phyloP scores from a whole-genome alignment of 306 rosid species.

The Cucumis hystrix region DNA sequence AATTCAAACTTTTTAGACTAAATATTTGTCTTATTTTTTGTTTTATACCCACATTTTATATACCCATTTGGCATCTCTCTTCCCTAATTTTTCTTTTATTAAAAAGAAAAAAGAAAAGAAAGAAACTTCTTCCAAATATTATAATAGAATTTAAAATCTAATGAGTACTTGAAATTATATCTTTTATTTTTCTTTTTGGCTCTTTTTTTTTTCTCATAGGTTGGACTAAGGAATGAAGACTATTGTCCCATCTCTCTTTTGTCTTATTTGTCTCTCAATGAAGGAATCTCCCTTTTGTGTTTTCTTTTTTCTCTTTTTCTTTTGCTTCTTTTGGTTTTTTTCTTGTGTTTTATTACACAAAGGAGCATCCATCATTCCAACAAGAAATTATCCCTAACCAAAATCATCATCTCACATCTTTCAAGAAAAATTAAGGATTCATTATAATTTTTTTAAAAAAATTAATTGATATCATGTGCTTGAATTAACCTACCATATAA shows the following conservation, averaged over 20 bases:
- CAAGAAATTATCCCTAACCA: background rate
- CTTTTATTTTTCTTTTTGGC: too few relatives aligned
- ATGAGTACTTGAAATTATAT: background rate
- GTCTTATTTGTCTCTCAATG: background rate
- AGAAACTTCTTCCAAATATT: background rate
- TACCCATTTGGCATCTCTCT: background rate
- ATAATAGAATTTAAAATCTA: background rate
- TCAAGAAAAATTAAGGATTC: background rate
- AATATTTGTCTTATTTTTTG: background rate
- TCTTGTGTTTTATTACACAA: background rate
- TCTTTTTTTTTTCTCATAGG: background rate
- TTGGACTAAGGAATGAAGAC: background rate
- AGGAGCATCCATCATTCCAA: background rate
- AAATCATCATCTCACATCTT: background rate
- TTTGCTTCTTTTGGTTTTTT: background rate
- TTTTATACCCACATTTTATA: background rate
- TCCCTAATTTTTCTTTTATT: background rate
- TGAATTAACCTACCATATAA: background rate
- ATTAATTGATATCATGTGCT: background rate
- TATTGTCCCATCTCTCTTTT: background rate
- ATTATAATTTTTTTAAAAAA: background rate
- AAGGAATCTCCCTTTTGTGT: background rate
- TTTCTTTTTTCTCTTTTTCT: background rate
- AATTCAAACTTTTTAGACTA: background rate
- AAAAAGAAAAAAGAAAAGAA: background rate